Base-by-base conservation (phyloP, 2,329 filamentous ascomycete genomes). In the Alternaria dauci region DNA sequence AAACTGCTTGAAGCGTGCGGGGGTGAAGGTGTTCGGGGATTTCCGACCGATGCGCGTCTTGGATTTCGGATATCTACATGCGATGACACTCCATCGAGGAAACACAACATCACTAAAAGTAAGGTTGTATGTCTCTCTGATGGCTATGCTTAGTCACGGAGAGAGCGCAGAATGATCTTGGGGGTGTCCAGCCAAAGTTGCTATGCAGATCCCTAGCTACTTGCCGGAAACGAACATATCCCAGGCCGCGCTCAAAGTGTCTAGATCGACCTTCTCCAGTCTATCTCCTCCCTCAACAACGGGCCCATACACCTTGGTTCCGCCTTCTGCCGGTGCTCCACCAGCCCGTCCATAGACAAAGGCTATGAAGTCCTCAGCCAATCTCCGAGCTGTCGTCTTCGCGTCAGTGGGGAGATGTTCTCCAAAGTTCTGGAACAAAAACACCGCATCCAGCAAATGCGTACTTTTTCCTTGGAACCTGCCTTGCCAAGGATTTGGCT, bases 401-500 rank as follows among this genome's bases (percentile, higher is more conserved):
- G 47, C 55, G 5, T 55, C 54, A 14, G 26, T 23, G 5, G 25
- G 23, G 20, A 72, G 23, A 30, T 61, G 38, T 8, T 69, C 58
- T 23, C 71, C 63, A 32, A 69, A 74, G 30, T 73, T 71, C 51
- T 70, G 62, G 47, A 75, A 76, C 42, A 76, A 52, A 38, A 69
- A 71, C 3, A 69, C 71, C 8, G 69, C 70, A 52, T 76, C 73
- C 6, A 73, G 48, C 51, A 72, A 54, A 56, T 75, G 73, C n/a
- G 58, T 70, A 5, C 67, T 53, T 9, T 39, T 41, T 5, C 71
- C 71, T 26, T 71, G 67, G 59, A 68, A 69, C 6, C 42, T 23
- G 4, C 72, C 73, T 7, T 72, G 63, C 71, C 69, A 76, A 2
- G 68, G 69, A 60, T 73, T 74, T 3, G 51, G 56, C 36, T 68